Conservation (phyloP, 805 yeast genomes). For the Ogataea nakhonphanomensis region DNA sequence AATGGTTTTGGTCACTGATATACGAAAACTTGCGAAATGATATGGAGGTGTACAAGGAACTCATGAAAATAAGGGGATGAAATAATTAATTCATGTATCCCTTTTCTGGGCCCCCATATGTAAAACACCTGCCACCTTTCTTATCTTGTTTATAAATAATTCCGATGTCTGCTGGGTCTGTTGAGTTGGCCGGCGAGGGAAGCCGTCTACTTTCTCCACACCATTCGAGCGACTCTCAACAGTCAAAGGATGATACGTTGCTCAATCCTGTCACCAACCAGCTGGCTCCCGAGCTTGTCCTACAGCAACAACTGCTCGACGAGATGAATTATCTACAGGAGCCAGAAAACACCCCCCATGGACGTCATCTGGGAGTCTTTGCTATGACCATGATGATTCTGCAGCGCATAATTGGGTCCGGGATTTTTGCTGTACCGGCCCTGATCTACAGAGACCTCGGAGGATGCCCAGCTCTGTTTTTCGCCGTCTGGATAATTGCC, state of each 20-base stretch:
- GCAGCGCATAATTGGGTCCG: constrained; percentile 72
- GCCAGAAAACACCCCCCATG: constrained; percentile 61
- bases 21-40: constrained; percentile 23
- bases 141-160: constrained; percentile 1
- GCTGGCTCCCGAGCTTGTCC: constrained; percentile 9
- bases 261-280: constrained; percentile 1
- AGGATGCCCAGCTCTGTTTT: constrained; percentile 58
- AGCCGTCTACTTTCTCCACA: not conserved
- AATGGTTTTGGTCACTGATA: constrained; percentile 15
- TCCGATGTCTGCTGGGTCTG: not conserved
- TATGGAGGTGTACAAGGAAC: constrained; percentile 9
- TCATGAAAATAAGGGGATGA: constrained; percentile 1
- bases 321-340: constrained; percentile 26
- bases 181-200: not conserved
- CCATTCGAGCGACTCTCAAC: too few species aligned
- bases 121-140: constrained; percentile 4
- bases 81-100: not conserved
- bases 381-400: constrained; percentile 63
- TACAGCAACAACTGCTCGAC: constrained; percentile 17
- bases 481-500: constrained; percentile 60
- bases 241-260: too few species aligned
- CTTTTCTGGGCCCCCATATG: not conserved
- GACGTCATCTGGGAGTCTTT: constrained; percentile 67
- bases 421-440: constrained; percentile 71
- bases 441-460: constrained; percentile 66